A percentile compares a stretch with the other conserved stretches of the same genome.
These are phyloP conservation scores for Catunica adiposa DNA, from an alignment of 2,329 filamentous ascomycete genomes.

Conservation along the genomic window DNA sequence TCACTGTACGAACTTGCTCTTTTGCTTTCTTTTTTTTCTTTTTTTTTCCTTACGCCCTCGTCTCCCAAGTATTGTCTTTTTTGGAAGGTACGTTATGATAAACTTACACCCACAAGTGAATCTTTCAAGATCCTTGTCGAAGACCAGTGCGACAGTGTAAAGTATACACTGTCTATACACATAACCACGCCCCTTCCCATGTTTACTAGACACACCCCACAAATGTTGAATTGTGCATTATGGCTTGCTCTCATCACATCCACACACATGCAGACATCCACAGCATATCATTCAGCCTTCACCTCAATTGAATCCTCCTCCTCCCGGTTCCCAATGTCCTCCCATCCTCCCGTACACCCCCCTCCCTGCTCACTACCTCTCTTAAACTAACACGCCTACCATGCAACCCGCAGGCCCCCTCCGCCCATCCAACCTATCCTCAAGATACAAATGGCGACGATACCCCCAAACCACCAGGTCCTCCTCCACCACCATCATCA, in stretches of 20 bases:
- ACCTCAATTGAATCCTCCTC: background rate
- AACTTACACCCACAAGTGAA: background rate
- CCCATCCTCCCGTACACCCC: background rate
- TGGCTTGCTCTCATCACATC: background rate
- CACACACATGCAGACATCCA: background rate
- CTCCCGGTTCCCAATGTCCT: background rate
- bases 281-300: background rate
- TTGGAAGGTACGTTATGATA: background rate
- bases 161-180: background rate
- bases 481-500: slow-evolving; percentile 22
- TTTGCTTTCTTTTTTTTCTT: background rate
- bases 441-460: slow-evolving; percentile 47
- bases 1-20: background rate
- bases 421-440: background rate
- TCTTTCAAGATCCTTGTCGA: background rate
- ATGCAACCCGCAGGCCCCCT: background rate
- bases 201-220: background rate
- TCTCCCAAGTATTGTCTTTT: background rate
- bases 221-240: background rate
- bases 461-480: slow-evolving; percentile 43
- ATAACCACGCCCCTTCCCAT: background rate
- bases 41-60: background rate
- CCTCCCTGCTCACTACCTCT: background rate
- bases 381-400: background rate
- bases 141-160: background rate